phyloP scores from a whole-genome alignment of 768 basidiomycete species.

The Mycena olivaceomarginata region DNA sequence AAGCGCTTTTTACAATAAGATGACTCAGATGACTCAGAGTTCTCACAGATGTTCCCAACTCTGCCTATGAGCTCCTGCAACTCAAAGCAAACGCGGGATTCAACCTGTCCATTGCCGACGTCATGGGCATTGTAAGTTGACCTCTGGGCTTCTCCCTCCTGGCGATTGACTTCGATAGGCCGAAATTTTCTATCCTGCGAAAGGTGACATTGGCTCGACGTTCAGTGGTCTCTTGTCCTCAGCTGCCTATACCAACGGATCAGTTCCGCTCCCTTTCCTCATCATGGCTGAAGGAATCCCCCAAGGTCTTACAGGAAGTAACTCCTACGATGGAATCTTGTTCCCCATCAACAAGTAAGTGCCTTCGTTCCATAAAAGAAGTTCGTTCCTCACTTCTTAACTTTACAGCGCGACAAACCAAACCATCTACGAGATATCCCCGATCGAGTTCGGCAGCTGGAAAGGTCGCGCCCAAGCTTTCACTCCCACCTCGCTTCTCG shows the following conservation, averaged over 20 bases:
- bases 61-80: slow-evolving; percentile 23
- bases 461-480: slow-evolving; percentile 27
- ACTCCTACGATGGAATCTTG: slow-evolving; percentile 27
- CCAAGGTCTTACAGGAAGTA: slow-evolving; percentile 20
- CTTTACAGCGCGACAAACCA: slow-evolving; percentile 30
- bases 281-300: slow-evolving; percentile 31
- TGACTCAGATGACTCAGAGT: not conserved
- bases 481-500: slow-evolving; percentile 30
- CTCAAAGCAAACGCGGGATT: slow-evolving; percentile 29
- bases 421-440: slow-evolving; percentile 26
- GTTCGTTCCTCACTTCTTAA: not conserved
- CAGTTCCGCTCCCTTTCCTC: slow-evolving; percentile 33
- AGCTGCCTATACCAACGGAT: slow-evolving; percentile 26
- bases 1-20: not conserved
- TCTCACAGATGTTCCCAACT: not conserved
- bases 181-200: slow-evolving; percentile 11
- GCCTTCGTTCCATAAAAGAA: not conserved
- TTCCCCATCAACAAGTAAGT: slow-evolving; percentile 28
- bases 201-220: not conserved
- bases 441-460: slow-evolving; percentile 25
- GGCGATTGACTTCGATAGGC: not conserved
- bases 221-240: slow-evolving; percentile 23
- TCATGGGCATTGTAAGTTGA: not conserved
- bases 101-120: slow-evolving; percentile 17
- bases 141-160: not conserved